A percentile compares a stretch with the other conserved stretches of the same genome.
These are phyloP conservation scores for Alternaria atra DNA, from an alignment of 2,329 filamentous ascomycete species.

Conservation along the genomic window DNA sequence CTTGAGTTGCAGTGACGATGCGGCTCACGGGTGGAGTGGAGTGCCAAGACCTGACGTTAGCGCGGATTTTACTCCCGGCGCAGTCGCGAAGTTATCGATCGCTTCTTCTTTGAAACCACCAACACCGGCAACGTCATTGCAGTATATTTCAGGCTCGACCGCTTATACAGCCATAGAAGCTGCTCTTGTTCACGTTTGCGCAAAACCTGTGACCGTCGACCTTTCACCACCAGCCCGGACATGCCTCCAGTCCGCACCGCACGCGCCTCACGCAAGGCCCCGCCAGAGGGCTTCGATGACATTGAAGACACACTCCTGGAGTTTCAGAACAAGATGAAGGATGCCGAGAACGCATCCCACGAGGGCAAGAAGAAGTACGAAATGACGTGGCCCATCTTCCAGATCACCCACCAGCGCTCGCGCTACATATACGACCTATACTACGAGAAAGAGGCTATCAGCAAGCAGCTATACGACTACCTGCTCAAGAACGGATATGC, in stretches of 20 bases:
- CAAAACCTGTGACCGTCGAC: neutral
- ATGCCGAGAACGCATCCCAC: constrained; percentile 87
- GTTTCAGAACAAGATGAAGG: constrained; percentile 91
- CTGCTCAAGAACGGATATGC: constrained; percentile 96
- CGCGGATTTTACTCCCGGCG: constrained; percentile 28
- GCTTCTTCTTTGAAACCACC: constrained; percentile 14
- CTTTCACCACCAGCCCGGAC: constrained; percentile 1
- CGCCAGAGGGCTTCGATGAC: constrained; percentile 85
- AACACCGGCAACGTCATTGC: neutral
- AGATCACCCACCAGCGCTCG: constrained; percentile 91
- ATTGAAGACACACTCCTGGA: constrained; percentile 87
- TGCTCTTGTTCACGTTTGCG: neutral
- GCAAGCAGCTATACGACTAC: constrained; percentile 92
- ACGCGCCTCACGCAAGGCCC: constrained; percentile 78
- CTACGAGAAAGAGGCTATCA: constrained; percentile 97
- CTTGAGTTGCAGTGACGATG: constrained; percentile 43
- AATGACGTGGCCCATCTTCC: constrained; percentile 95
- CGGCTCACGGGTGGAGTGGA: constrained; percentile 39
- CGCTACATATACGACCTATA: constrained; percentile 98
- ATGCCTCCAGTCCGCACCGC: constrained; percentile 82
- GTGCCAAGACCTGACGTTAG: constrained; percentile 41
- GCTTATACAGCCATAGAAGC: neutral
- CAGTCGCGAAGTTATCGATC: constrained; percentile 25
- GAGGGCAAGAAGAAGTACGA: constrained; percentile 87
- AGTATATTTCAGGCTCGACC: neutral